phyloP scores from a whole-genome alignment of 352 stramenopile species.

The Globisporangium paddicum region DNA sequence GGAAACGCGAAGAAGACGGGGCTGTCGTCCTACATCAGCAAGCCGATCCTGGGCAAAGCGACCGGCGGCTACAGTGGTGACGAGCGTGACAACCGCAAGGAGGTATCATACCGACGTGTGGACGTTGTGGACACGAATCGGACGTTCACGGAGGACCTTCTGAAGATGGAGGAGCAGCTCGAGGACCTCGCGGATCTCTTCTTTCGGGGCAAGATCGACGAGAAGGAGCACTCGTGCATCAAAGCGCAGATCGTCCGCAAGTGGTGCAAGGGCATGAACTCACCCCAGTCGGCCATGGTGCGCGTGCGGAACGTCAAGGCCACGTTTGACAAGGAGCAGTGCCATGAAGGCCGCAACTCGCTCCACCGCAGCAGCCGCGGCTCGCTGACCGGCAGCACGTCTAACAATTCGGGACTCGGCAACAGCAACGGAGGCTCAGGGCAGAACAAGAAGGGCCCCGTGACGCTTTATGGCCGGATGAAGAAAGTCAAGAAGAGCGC shows the following conservation, averaged over 20 bases:
- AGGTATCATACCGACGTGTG: constrained; percentile 64
- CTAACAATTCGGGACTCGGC: constrained; percentile 17
- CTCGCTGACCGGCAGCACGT: constrained; percentile 20
- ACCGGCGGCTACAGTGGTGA: constrained; percentile 13
- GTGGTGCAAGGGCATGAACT: constrained; percentile 79
- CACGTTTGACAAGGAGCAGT: constrained; percentile 23
- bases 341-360: constrained; percentile 10
- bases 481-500: constrained; percentile 80
- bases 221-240: constrained; percentile 84
- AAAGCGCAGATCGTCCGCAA: constrained; percentile 78
- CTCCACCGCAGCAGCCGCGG: constrained; percentile 17
- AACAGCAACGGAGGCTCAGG: constrained; percentile 12
- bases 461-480: constrained; percentile 76
- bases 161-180: constrained; percentile 80
- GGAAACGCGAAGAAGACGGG: constrained; percentile 16
- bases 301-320: constrained; percentile 63
- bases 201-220: constrained; percentile 73
- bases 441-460: constrained; percentile 19
- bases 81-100: constrained; percentile 37
- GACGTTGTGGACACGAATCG: constrained; percentile 67
- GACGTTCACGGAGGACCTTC: constrained; percentile 54
- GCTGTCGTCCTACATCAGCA: constrained; percentile 67
- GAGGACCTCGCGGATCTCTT: constrained; percentile 70
- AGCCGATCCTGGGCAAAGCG: constrained; percentile 36
- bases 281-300: constrained; percentile 70